Evolutionary conservation across 2,329 filamentous ascomycete species (phyloP), one percentile per base, ranked within the genome.

Genomic region (Ascochyta pisi): DNA sequence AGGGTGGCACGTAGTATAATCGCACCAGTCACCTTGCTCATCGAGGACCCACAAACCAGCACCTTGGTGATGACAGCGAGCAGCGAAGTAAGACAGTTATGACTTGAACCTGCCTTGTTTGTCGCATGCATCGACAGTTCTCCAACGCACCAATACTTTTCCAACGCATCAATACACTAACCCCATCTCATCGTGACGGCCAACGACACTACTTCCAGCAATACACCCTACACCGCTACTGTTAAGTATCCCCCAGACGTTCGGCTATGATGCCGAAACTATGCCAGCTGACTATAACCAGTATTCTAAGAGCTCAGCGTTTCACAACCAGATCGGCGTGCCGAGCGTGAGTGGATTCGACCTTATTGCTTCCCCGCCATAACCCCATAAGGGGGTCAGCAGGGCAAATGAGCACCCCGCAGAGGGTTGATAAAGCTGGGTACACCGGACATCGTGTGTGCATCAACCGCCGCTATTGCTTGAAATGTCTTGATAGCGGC

Each of bases 391-490:
- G 37, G 35, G 38, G 29, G 37, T 34, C 43, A 51, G 42, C 35
- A 51, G 53, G 42, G 47, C 48, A 56, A 56, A 56, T 56, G 53
- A 51, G 48, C 53, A 51, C 53, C 47, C 53, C 53, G 48, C 47
- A 50, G 27, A 35, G 48, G 33, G 38, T 50, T 19, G 41, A 57
- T 43, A 53, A 46, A 53, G 49, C 39, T 49, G 59, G 54, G 39
- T 58, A 50, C 51, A 44, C 53, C 60, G 40, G 49, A 50, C 47
- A 57, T 40, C 42, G 47, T 53, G 51, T 57, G 61, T 58, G 58
- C 59, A 63, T 60, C 46, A 58, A 56, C 62, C 62, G 64, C 64
- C 61, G 60, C 64, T 45, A 45, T 50, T 61, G 47, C 48, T 55
- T 39, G 48, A 54, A 58, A 58, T 24, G 49, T 53, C 47, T 54